These are phyloP conservation scores for Ogataea minuta DNA, from an alignment of 805 yeast genomes.

Conservation along the genomic window DNA sequence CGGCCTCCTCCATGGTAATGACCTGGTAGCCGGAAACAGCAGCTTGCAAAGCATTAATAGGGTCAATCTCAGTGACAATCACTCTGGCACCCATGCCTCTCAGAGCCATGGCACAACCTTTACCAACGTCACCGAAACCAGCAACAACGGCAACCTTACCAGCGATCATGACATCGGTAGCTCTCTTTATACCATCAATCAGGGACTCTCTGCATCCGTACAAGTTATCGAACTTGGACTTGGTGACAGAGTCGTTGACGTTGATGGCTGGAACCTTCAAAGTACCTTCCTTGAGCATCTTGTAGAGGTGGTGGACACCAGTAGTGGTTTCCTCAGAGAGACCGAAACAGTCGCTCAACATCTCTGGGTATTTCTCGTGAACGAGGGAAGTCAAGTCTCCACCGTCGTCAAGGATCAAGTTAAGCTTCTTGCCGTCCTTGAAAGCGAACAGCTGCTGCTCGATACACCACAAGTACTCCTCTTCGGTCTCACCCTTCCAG, in stretches of 20 bases:
- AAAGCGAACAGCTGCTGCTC: constrained; percentile 98
- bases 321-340: constrained; percentile 99
- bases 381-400: constrained; percentile 97
- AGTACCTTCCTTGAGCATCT: constrained; percentile 82
- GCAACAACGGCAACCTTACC: constrained; percentile 99
- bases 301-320: constrained; percentile 99
- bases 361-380: constrained; percentile 97
- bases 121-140: constrained; percentile 99
- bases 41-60: constrained; percentile 98
- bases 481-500: constrained; percentile 99
- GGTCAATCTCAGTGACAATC: constrained; percentile 95
- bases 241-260: constrained; percentile 98
- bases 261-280: constrained; percentile 99
- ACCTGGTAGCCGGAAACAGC: constrained; percentile 99
- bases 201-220: constrained; percentile 99
- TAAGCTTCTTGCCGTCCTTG: constrained; percentile 93
- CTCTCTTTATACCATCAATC: constrained; percentile 98
- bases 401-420: constrained; percentile 98
- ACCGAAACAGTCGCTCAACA: constrained; percentile 93
- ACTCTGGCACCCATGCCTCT: constrained; percentile 99
- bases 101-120: constrained; percentile 99
- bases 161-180: constrained; percentile 99
- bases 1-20: constrained; percentile 91
- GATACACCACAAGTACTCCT: constrained; percentile 98
- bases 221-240: constrained; percentile 98